Base-by-base conservation (phyloP, 345 rosid genomes). In the Dimocarpus longan region DNA sequence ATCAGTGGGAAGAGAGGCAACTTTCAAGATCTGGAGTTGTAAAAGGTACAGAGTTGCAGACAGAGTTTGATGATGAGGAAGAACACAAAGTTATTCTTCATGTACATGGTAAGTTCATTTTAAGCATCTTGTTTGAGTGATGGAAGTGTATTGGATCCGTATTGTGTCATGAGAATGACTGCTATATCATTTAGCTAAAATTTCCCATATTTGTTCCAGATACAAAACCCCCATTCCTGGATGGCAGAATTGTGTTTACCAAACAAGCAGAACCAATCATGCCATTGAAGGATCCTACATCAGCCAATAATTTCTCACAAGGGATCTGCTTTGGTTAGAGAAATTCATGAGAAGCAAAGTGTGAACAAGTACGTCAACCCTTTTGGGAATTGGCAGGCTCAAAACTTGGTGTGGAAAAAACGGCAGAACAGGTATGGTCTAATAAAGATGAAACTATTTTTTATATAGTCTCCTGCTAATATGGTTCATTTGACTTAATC, bases 361-460 rank as follows among this genome's bases (percentile, higher is more conserved):
- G 80, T 82, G 95, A 90, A 88, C 74, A 96, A 93, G 81, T 96
- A 59, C 94, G 97, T 64, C 98, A 92, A 76, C 89, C 97, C 4
- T 96, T 94, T 82, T 96, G 99, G 99, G 99, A 96, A 93, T 97
- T 94, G 80, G 99, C 97, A 1, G 99, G 99, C 80, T 93, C 99
- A 74, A 94, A 91, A 62, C 91, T 96, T 78, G 99, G 97, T 68
- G 95, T 96, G 76, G 90, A 93, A 86, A 96, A 96, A 89, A 81
- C 97, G 44, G 91, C 91, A 52, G 97, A 94, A 66, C 93, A 96
- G 92, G 98, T 94, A 81, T 78, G 68, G 19, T 66, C 60, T 18
- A 67, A 32, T 69, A 62, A 71, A 28, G 9, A 50, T 73, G 50
- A 44, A 50, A n/a, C 12, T 13, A 18, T 26, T 66, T 1, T 24